Percentiles rank a stretch among this genome's conserved stretches.
Evolutionary conservation across 2,329 filamentous ascomycete species (phyloP).

Genomic region (Ilyonectria robusta): DNA sequence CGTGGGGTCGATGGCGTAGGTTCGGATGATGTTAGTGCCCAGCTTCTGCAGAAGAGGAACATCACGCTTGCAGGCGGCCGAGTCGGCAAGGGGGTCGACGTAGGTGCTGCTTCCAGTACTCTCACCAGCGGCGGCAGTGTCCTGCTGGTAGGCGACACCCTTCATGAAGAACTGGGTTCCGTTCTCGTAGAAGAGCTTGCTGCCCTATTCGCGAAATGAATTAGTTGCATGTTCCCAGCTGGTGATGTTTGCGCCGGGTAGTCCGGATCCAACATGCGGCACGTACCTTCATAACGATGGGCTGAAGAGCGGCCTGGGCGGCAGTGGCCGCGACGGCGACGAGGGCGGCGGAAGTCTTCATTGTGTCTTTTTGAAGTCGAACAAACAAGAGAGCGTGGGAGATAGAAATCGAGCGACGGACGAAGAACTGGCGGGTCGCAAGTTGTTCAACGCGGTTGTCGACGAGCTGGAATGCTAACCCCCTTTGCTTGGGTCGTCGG

Average conservation of each 20-base stretch:
- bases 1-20: constrained; percentile 90
- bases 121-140: constrained; percentile 70
- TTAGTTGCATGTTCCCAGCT: constrained; percentile 3
- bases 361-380: constrained; percentile 44
- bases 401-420: constrained; percentile 30
- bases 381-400: constrained; percentile 30
- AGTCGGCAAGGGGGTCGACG: constrained; percentile 86
- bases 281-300: constrained; percentile 78
- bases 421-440: constrained; percentile 34
- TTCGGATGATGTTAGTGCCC: constrained; percentile 92
- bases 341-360: constrained; percentile 56
- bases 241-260: not conserved
- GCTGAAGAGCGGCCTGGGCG: constrained; percentile 62
- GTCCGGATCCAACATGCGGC: not conserved
- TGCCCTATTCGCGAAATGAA: constrained; percentile 64
- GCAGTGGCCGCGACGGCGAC: constrained; percentile 59
- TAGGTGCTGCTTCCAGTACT: constrained; percentile 70
- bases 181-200: constrained; percentile 91
- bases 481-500: constrained; percentile 36
- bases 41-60: constrained; percentile 85
- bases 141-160: constrained; percentile 96
- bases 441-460: constrained; percentile 28
- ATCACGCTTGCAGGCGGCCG: constrained; percentile 82
- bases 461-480: constrained; percentile 36
- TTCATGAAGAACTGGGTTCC: constrained; percentile 82